phyloP scores from a whole-genome alignment of 371 early-diverging fungal species.

The Mortierella sp. region DNA sequence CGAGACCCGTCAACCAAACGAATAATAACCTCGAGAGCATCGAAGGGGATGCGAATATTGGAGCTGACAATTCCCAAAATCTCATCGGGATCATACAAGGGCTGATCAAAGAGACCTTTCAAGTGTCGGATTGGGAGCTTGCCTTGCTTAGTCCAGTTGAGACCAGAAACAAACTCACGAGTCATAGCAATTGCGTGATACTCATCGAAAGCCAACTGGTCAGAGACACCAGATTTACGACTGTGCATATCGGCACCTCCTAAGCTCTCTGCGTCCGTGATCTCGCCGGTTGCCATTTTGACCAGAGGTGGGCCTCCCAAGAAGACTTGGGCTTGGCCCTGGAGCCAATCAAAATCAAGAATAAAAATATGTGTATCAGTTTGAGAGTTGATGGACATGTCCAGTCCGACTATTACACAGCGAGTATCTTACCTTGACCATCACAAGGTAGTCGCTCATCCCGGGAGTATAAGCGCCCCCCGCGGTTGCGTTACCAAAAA shows the following conservation, averaged over 20 bases:
- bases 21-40: slow-evolving; percentile 76
- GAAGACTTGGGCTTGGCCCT: slow-evolving; percentile 81
- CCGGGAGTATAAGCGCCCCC: slow-evolving; percentile 84
- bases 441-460: slow-evolving; percentile 82
- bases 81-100: slow-evolving; percentile 71
- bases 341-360: not conserved
- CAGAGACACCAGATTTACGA: slow-evolving; percentile 73
- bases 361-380: not conserved
- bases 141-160: slow-evolving; percentile 75
- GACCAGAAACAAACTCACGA: slow-evolving; percentile 73
- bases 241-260: slow-evolving; percentile 87
- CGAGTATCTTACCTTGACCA: slow-evolving; percentile 69
- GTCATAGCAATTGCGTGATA: slow-evolving; percentile 74
- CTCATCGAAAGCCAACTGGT: slow-evolving; percentile 76
- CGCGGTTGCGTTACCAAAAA: slow-evolving; percentile 85
- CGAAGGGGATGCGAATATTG: slow-evolving; percentile 76
- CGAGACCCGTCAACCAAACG: slow-evolving; percentile 79
- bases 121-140: slow-evolving; percentile 66
- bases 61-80: slow-evolving; percentile 75
- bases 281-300: slow-evolving; percentile 83
- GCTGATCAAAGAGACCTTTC: slow-evolving; percentile 66
- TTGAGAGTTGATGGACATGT: not conserved
- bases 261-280: slow-evolving; percentile 77
- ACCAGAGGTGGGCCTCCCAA: slow-evolving; percentile 84
- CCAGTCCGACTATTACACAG: not conserved